A percentile compares a stretch with the other conserved stretches of the same genome.
phyloP scores from a whole-genome alignment of 2,329 filamentous ascomycete genomes.

The Ascochyta viciae-villosae region DNA sequence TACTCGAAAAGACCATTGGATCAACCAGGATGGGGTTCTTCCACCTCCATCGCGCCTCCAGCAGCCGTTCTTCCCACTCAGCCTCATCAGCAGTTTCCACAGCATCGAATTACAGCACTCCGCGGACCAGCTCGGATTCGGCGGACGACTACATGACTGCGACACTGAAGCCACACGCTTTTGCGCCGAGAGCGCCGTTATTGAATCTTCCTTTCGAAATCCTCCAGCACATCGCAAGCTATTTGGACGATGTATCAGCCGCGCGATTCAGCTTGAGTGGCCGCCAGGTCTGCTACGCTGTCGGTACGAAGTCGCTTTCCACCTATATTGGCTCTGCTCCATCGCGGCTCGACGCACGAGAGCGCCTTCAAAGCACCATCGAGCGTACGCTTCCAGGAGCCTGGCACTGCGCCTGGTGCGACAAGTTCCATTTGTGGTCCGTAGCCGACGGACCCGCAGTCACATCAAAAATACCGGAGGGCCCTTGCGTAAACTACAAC shows the following conservation, averaged over 20 bases:
- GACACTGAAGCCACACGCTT: constrained; percentile 12
- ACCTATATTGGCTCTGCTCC: constrained; percentile 21
- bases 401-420: constrained; percentile 47
- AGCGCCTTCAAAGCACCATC: constrained; percentile 34
- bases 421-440: constrained; percentile 37
- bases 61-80: constrained; percentile 1
- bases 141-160: constrained; percentile 9
- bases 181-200: constrained; percentile 21
- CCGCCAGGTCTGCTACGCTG: constrained; percentile 38
- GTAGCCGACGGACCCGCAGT: constrained; percentile 19
- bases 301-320: constrained; percentile 33
- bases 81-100: neutral
- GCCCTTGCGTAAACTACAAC: constrained; percentile 35
- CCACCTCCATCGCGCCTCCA: constrained; percentile 9
- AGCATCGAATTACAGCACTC: neutral
- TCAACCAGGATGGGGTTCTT: constrained; percentile 9
- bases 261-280: constrained; percentile 38
- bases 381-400: constrained; percentile 43
- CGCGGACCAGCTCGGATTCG: constrained; percentile 12
- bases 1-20: neutral
- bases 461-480: constrained; percentile 16
- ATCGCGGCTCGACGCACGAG: constrained; percentile 30
- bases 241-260: constrained; percentile 31
- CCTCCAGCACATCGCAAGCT: constrained; percentile 37
- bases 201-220: constrained; percentile 40